phyloP scores from a whole-genome alignment of 2,329 filamentous ascomycete species.

The Emmonsiellopsis sp. region DNA sequence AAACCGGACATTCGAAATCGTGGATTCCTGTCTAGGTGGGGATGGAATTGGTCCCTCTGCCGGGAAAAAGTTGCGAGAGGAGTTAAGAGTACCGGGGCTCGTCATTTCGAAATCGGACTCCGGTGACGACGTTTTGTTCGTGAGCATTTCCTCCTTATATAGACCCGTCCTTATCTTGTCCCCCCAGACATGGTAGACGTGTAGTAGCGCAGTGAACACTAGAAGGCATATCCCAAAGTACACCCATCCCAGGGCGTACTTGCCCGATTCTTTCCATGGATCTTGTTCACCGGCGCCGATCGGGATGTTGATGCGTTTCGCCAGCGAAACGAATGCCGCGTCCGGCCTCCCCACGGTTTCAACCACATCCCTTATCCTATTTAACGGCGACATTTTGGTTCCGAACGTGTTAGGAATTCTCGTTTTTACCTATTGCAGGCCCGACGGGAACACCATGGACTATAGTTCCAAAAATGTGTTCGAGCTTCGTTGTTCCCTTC shows the following conservation, averaged over 20 bases:
- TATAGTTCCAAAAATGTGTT: too few species aligned
- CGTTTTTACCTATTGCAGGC: neutral
- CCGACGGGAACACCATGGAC: neutral
- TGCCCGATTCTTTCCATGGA: conserved; percentile 71
- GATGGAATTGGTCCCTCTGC: conserved; percentile 51
- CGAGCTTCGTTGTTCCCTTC: too few species aligned
- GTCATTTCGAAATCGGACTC: conserved; percentile 54
- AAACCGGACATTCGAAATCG: conserved; percentile 63
- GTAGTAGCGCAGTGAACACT: conserved; percentile 56
- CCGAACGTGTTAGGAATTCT: neutral
- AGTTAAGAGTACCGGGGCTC: conserved; percentile 50
- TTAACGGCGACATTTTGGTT: conserved; percentile 1
- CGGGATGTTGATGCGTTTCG: conserved; percentile 48
- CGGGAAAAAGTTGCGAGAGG: conserved; percentile 67
- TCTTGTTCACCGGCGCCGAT: conserved; percentile 54
- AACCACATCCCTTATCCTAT: neutral
- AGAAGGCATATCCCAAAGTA: conserved; percentile 75
- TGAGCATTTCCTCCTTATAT: conserved; percentile 67
- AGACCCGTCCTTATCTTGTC: conserved; percentile 87
- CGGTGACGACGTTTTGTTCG: conserved; percentile 45
- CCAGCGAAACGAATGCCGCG: conserved; percentile 18
- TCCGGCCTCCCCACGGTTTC: neutral
- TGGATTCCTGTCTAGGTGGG: conserved; percentile 53
- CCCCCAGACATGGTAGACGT: conserved; percentile 82
- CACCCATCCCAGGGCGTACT: conserved; percentile 80